Percentiles rank a stretch among this genome's conserved stretches.
Conservation (phyloP, 805 yeast genomes). For the Peterozyma xylosa region DNA sequence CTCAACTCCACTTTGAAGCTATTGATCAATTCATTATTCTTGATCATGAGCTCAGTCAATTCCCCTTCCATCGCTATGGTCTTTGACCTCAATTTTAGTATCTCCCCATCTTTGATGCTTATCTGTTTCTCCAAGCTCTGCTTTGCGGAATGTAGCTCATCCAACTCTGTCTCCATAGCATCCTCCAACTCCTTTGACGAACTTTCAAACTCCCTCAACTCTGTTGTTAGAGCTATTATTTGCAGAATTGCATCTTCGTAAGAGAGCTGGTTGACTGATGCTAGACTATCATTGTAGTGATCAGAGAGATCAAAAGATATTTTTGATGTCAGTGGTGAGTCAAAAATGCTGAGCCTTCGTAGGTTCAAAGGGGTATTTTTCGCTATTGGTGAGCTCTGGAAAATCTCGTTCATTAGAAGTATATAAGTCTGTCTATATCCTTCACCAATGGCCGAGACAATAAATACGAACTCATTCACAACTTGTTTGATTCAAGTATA, state of each 20-base stretch:
- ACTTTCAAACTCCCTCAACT: conserved; percentile 32
- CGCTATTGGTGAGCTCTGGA: too few species aligned
- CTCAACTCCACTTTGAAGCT: conserved; percentile 16
- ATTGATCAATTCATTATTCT: conserved; percentile 8
- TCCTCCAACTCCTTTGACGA: conserved; percentile 35
- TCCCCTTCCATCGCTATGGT: conserved; percentile 4
- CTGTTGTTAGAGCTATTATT: conserved; percentile 28
- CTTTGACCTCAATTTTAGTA: neutral
- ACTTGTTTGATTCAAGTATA: too few species aligned
- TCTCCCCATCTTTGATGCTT: conserved; percentile 2
- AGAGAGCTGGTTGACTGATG: neutral
- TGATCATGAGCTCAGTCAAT: conserved; percentile 2
- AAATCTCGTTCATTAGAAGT: too few species aligned
- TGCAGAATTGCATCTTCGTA: conserved; percentile 20
- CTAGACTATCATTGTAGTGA: neutral
- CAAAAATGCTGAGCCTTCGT: too few species aligned
- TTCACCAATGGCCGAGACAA: too few species aligned
- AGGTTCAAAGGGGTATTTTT: too few species aligned
- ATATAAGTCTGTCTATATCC: too few species aligned
- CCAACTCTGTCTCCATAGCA: conserved; percentile 35
- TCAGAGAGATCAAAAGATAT: too few species aligned
- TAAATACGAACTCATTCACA: too few species aligned
- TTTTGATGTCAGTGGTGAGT: too few species aligned
- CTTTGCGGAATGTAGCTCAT: conserved; percentile 19
- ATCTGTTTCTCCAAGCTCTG: conserved; percentile 12